These are phyloP conservation scores for Neurospora sp. DNA, from an alignment of 495 filamentous ascomycete genomes.

Conservation along the genomic window DNA sequence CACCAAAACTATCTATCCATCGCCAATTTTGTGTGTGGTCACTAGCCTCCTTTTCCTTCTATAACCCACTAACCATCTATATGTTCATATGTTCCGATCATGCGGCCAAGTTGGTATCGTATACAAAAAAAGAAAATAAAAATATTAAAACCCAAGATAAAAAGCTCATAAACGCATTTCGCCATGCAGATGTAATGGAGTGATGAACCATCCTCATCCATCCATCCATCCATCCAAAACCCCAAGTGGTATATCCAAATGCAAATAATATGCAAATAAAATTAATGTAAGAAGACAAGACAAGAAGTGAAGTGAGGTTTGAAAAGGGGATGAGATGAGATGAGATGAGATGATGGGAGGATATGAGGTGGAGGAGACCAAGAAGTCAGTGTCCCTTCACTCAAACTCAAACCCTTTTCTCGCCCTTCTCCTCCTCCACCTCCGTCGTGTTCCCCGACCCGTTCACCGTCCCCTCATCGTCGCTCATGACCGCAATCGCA, in stretches of 20 bases:
- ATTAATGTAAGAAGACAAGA: not conserved
- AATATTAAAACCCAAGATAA: not conserved
- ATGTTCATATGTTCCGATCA: not conserved
- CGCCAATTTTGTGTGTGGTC: not conserved
- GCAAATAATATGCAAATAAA: not conserved
- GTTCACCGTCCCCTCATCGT: conserved; percentile 13
- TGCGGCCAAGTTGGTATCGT: not conserved
- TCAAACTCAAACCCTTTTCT: not conserved
- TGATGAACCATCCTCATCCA: not conserved
- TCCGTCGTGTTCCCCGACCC: not conserved
- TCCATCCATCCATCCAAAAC: not conserved
- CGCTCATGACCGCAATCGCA: conserved; percentile 5
- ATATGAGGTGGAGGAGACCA: not conserved
- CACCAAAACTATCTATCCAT: not conserved
- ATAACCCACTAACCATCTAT: not conserved
- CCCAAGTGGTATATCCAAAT: not conserved
- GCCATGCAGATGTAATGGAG: not conserved
- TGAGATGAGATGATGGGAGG: not conserved
- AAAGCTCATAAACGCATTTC: not conserved
- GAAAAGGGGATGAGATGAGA: not conserved
- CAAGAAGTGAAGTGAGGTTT: not conserved
- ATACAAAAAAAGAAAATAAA: not conserved
- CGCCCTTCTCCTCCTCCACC: conserved; percentile 5
- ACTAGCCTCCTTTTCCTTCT: not conserved
- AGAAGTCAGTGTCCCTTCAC: not conserved